Evolutionary conservation across 2,329 filamentous ascomycete species (phyloP), one percentile per base, ranked within the genome.

Genomic region (Hypomyces rosellus): DNA sequence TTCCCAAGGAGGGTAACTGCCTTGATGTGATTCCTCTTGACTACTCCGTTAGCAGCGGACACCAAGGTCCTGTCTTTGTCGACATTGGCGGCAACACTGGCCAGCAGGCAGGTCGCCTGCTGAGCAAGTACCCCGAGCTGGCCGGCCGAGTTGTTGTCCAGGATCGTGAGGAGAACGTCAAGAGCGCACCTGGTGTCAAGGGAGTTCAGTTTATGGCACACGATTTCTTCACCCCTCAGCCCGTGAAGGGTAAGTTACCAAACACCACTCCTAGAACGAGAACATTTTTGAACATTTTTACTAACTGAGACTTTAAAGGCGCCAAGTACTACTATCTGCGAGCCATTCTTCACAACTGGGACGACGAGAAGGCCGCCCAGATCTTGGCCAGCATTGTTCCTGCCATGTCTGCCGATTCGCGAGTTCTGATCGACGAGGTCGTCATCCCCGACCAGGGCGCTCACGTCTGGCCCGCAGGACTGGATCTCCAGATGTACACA

Each of bases 321-420:
- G 50, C 52, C 6, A 34, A 42, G 11, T 41, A 49, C 16, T 55
- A 55, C 54, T 70, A 64, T 50, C 55, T 70, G 53, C 65, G 69
- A 44, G 61, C 61, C 4, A 60, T 71, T n/a, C 56, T 72, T 1
- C 68, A 73, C 43, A 66, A 72, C 53, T 72, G 67, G 65, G 60
- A 63, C 1, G 64, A 71, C 40, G 57, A 61, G 5, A 58, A 64
- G 37, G 61, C 60, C 16, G 54, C 56, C 14, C 18, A 59, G 12
- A 60, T 71, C 16, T 59, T 72, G 8, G 20, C 42, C 1, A 60
- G 67, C 39, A 45, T 68, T 55, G 61, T 59, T 15, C 49, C 55
- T 2, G 67, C 65, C 0, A 70, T 72, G 65, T 50, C 49, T 9
- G 59, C 59, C 34, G 63, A 63, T 4, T 67, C 65, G 45, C 63